Conservation (phyloP, 2,329 filamentous ascomycete genomes). For the Escovopsis sp. region DNA sequence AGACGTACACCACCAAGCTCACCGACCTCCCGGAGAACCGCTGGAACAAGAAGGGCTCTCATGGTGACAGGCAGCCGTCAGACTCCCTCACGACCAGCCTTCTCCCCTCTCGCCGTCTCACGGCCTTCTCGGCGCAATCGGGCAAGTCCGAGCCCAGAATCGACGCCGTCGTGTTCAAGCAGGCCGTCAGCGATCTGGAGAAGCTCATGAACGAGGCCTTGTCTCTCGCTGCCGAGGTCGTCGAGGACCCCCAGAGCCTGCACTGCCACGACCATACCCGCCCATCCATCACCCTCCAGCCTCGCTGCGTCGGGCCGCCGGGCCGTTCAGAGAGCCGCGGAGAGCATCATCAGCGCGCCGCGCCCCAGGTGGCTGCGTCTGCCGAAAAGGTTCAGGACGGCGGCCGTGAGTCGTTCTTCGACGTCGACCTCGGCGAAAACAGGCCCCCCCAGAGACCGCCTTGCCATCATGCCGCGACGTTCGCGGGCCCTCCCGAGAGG, state of each 20-base stretch:
- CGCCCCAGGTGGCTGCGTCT: constrained; percentile 3
- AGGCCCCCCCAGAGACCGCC: constrained; percentile 4
- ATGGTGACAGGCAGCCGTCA: constrained; percentile 9
- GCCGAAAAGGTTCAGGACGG: constrained; percentile 2
- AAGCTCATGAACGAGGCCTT: constrained; percentile 31
- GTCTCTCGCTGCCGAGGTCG: constrained; percentile 24
- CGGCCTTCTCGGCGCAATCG: constrained; percentile 8
- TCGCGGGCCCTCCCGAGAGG: constrained; percentile 8
- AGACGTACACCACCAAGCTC: constrained; percentile 12
- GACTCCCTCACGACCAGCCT: constrained; percentile 9
- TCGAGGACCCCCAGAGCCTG: constrained; percentile 15
- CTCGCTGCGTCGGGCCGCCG: constrained; percentile 3
- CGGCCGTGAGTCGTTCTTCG: not conserved
- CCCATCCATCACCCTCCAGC: constrained; percentile 6
- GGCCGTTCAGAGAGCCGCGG: not conserved
- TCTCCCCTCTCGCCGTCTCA: constrained; percentile 8
- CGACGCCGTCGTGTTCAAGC: constrained; percentile 17
- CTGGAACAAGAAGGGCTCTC: constrained; percentile 3
- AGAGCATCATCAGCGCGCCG: constrained; percentile 1
- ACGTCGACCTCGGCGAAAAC: constrained; percentile 4
- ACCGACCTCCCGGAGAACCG: constrained; percentile 13
- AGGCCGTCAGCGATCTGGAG: constrained; percentile 27
- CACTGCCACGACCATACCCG: constrained; percentile 5
- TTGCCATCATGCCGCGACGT: constrained; percentile 14
- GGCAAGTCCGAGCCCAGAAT: constrained; percentile 10